A percentile compares a stretch with the other conserved stretches of the same genome.
Evolutionary conservation across 208 protist genomes (phyloP).

Genomic region (Wallacemonas sp.): DNA sequence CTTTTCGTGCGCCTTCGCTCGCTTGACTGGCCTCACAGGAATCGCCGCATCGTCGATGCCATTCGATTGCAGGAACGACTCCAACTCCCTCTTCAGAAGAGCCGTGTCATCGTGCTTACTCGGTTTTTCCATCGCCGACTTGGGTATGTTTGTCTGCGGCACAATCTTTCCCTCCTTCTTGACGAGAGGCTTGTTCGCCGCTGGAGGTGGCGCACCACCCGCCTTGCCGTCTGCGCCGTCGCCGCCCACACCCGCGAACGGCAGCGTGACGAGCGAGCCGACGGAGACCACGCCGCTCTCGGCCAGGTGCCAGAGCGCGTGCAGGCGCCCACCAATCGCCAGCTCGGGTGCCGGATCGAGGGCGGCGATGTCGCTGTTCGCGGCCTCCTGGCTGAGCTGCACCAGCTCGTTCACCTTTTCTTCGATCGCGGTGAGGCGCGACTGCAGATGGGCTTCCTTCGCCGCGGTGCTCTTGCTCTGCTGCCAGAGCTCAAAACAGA

Average conservation of each 20-base stretch:
- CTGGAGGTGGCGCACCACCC: no score
- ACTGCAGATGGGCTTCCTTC: constrained; percentile 62
- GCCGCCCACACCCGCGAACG: neutral
- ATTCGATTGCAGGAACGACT: constrained; percentile 19
- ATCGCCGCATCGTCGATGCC: neutral
- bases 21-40: no score
- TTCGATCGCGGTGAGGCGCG: constrained; percentile 69
- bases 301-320: constrained; percentile 31
- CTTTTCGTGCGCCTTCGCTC: no score
- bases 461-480: constrained; percentile 42
- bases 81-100: constrained; percentile 37
- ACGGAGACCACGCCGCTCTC: constrained; percentile 19
- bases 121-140: constrained; percentile 24
- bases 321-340: constrained; percentile 32
- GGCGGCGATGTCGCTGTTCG: constrained; percentile 24
- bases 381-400: constrained; percentile 25
- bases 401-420: constrained; percentile 79
- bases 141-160: constrained; percentile 22
- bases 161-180: constrained; percentile 4
- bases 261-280: constrained; percentile 6
- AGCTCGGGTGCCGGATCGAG: constrained; percentile 41
- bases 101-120: constrained; percentile 51
- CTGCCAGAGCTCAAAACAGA: constrained; percentile 68
- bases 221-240: no score
- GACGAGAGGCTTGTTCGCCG: neutral